Evolutionary conservation across 192 early-diverging fungal genomes (phyloP).

Genomic region (Lobulomyces angularis): DNA sequence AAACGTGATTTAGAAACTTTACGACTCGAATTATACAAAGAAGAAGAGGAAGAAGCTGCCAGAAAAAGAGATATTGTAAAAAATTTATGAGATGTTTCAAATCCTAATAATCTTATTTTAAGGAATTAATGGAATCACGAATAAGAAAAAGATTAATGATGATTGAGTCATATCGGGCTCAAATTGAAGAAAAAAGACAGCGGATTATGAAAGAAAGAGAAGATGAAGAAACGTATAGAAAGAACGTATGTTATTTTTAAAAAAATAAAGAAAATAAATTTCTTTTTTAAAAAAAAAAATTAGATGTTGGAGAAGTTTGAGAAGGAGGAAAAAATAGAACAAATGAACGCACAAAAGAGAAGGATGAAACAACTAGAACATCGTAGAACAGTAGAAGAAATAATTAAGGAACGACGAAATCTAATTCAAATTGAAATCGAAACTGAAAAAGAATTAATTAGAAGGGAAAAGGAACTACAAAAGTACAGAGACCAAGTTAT

Average conservation of each 20-base stretch:
- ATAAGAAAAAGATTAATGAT: slow-evolving; percentile 40
- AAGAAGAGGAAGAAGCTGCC: slow-evolving; percentile 37
- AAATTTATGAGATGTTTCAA: slow-evolving; percentile 3
- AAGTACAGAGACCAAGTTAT: slow-evolving; percentile 37
- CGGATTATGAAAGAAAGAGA: slow-evolving; percentile 24
- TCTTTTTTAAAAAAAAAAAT: no score
- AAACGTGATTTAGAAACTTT: slow-evolving; percentile 41
- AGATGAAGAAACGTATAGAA: slow-evolving; percentile 33
- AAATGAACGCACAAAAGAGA: slow-evolving; percentile 34
- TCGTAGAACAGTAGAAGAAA: slow-evolving; percentile 40
- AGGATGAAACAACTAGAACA: slow-evolving; percentile 49
- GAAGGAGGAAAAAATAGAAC: slow-evolving; percentile 43
- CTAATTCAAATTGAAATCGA: slow-evolving; percentile 22
- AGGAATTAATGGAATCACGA: slow-evolving; percentile 27
- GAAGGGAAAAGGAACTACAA: slow-evolving; percentile 29
- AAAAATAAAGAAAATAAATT: background rate
- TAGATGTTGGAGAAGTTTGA: slow-evolving; percentile 47
- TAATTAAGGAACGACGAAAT: slow-evolving; percentile 33
- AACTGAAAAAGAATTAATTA: slow-evolving; percentile 15
- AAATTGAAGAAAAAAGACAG: slow-evolving; percentile 33
- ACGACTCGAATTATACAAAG: slow-evolving; percentile 39
- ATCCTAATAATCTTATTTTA: slow-evolving; percentile 5
- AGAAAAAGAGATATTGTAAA: slow-evolving; percentile 24
- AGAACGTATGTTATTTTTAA: slow-evolving; percentile 21
- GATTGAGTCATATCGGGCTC: slow-evolving; percentile 41